Conservation (phyloP, 2,329 filamentous ascomycete species). For the Neofusicoccum cordaticola region DNA sequence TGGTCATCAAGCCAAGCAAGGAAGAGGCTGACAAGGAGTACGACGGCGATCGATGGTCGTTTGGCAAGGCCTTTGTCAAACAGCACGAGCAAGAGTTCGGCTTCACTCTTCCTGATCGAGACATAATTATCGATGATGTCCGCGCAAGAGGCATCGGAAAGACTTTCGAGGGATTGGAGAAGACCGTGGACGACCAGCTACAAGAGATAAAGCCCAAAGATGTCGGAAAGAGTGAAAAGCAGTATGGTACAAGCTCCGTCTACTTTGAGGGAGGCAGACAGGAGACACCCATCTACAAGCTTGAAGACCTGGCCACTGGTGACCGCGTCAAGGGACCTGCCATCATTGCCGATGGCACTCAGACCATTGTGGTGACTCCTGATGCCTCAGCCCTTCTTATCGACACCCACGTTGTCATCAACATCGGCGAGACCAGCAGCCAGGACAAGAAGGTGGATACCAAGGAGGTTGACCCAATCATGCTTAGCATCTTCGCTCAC, state of each 20-base stretch:
- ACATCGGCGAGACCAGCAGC: slow-evolving; percentile 62
- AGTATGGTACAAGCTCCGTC: slow-evolving; percentile 65
- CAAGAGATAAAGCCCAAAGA: slow-evolving; percentile 63
- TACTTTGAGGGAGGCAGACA: slow-evolving; percentile 81
- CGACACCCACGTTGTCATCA: slow-evolving; percentile 84
- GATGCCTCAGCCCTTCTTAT: slow-evolving; percentile 73
- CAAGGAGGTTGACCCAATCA: slow-evolving; percentile 68
- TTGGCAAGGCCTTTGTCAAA: slow-evolving; percentile 77
- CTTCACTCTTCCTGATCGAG: slow-evolving; percentile 79
- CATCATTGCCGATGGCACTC: slow-evolving; percentile 81
- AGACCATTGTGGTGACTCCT: slow-evolving; percentile 88
- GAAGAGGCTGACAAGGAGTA: slow-evolving; percentile 61
- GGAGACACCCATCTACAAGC: slow-evolving; percentile 78
- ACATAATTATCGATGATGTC: slow-evolving; percentile 88
- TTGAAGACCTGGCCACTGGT: slow-evolving; percentile 70
- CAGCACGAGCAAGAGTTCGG: slow-evolving; percentile 93
- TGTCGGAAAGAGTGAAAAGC: slow-evolving; percentile 57
- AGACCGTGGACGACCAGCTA: slow-evolving; percentile 81
- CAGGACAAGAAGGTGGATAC: slow-evolving; percentile 49
- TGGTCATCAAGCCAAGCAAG: slow-evolving; percentile 73
- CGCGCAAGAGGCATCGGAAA: slow-evolving; percentile 85
- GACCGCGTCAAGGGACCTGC: slow-evolving; percentile 75
- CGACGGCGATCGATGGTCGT: slow-evolving; percentile 71
- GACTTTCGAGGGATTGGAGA: slow-evolving; percentile 74
- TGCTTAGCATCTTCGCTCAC: slow-evolving; percentile 76